These are phyloP conservation scores for Triticum timopheevii DNA, from an alignment of 176 grass and related monocot species.

Conservation along the genomic window DNA sequence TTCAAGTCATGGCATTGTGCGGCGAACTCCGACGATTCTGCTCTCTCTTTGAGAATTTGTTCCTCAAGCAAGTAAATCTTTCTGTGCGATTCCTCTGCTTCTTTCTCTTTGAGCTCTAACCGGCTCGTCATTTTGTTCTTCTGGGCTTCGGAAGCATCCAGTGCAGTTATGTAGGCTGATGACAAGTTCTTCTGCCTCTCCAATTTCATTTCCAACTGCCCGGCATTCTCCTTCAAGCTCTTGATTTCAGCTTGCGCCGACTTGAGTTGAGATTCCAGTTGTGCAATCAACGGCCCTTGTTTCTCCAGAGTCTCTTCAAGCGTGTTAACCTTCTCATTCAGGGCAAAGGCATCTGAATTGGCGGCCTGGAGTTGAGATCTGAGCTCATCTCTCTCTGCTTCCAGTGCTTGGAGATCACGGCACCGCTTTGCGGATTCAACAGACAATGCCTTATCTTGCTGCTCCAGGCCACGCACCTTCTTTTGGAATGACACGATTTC, in stretches of 20 bases:
- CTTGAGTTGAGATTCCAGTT: constrained; percentile 48
- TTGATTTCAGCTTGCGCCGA: constrained; percentile 32
- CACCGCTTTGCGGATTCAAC: constrained; percentile 38
- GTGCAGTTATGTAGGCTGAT: constrained; percentile 50
- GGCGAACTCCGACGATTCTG: constrained; percentile 12
- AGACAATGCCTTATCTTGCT: constrained; percentile 49
- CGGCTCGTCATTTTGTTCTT: constrained; percentile 45
- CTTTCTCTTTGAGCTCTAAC: constrained; percentile 49
- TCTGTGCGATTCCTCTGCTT: constrained; percentile 37
- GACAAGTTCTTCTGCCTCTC: constrained; percentile 63
- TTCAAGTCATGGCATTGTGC: constrained; percentile 55
- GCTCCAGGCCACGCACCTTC: constrained; percentile 41
- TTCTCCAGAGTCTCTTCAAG: constrained; percentile 37
- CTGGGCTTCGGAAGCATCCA: constrained; percentile 63
- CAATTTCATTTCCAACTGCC: constrained; percentile 53
- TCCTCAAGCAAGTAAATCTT: constrained; percentile 50
- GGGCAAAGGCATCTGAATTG: constrained; percentile 29
- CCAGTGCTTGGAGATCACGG: constrained; percentile 34
- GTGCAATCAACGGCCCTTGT: constrained; percentile 8
- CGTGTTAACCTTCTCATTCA: constrained; percentile 41
- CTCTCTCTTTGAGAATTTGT: constrained; percentile 48
- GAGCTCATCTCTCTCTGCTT: constrained; percentile 41
- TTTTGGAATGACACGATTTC: constrained; percentile 51
- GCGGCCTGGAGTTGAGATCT: constrained; percentile 39
- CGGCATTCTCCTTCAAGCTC: constrained; percentile 44